Evolutionary conservation across 2,329 filamentous ascomycete genomes (phyloP), one percentile per base, ranked within the genome.

Genomic region (Colletotrichum tropicale): DNA sequence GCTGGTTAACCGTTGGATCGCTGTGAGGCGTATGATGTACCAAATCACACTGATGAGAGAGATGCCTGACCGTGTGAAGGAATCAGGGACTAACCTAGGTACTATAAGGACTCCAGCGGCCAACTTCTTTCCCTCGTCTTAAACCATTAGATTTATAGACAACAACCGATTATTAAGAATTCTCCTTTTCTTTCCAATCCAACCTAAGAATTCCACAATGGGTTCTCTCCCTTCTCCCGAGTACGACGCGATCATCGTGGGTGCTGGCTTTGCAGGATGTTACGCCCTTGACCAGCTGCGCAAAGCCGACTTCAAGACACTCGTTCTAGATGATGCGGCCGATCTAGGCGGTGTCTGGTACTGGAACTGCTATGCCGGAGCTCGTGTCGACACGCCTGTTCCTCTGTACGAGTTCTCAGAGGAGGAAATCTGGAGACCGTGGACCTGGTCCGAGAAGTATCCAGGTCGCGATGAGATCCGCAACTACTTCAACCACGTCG

Each of bases 301-400:
- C 18, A 78, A 84, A 4, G 79, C 81, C 13, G 84, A 84, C 3
- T 80, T 85, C 30, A 81, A 78, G 1, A 82, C 80, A 18, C 81
- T 5, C 28, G 24, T 61, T 15, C 28, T 30, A 3, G 58, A 61
- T 30, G 58, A 26, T 1, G 58, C 24, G 18, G 18, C 70, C 12
- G 81, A 80, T 36, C 80, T 85, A 15, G 87, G 87, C 7, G 86
- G 87, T 6, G 83, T 84, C 13, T 88, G 87, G 87, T 81, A 84
- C 71, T 86, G 83, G 81, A 87, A 87, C 74, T 78, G 80, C 3
- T 88, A 87, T 62, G 86, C 86, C 1, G 86, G 86, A 0, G 84
- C 85, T 3, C 80, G 84, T 4, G 84, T 87, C 24, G 86, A 88
- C 65, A 81, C 81, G 2, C 79, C 81, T 52, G 67, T 74, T 12